Evolutionary conservation across 2,329 filamentous ascomycete species (phyloP), one percentile per base, ranked within the genome.

Genomic region (Scytalidium sp.): DNA sequence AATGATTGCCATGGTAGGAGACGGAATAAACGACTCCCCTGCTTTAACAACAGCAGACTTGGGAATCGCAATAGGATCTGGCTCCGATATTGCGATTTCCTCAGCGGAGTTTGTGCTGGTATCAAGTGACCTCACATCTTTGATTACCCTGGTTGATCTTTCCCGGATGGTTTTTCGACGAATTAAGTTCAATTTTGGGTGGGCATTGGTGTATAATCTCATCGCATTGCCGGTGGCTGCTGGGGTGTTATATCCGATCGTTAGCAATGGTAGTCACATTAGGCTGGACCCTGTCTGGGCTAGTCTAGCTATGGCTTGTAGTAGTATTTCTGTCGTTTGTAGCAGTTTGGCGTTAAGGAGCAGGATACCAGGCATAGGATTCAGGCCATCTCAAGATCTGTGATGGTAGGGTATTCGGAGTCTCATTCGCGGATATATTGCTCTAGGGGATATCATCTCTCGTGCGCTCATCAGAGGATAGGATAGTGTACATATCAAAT

Each of bases 261-360:
- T 74, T 43, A 65, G 67, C 3, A 61, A 64, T 2, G 78, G 75
- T 2, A 64, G 65, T 23, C 86, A 87, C 63, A 69, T 90, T 19
- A 72, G 80, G 52, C 70, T 92, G 43, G 85, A 89, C 65, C 88
- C 88, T 0, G 88, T 88, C 1, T 97, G 92, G 92, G 93, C 92
- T 4, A 87, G 85, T 57, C 70, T 96, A 65, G 92, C 92, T 1
- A 97, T 97, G 93, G 93, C 93, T 21, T 69, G 92, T 67, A 96
- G 91, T 68, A 93, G 88, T 67, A 85, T 97, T 57, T 94, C 88
- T 62, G 92, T 97, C 42, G 87, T 97, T 45, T 71, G 82, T 63
- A 96, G 90, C 66, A 93, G 88, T 71, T 69, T 96, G 61, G 76
- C 84, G 45, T 68, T 97, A 71, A 80, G 64, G 43, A 62, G 57